Evolutionary conservation across 257 asterid genomes (phyloP).

Genomic region (Haberlea rhodopensis): DNA sequence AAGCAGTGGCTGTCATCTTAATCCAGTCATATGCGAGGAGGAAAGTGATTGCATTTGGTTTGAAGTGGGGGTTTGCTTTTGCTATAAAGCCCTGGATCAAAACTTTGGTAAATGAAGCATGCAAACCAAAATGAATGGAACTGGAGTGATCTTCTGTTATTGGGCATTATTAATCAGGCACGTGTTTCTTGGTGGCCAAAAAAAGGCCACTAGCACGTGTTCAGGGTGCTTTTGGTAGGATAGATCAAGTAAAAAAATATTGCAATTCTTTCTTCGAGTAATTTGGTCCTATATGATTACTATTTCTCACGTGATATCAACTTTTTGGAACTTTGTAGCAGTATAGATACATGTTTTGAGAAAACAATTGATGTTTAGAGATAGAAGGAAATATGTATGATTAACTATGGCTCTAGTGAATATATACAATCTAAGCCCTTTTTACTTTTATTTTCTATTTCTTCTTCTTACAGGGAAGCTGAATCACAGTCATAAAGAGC

Average conservation of each 20-base stretch:
- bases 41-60: neutral
- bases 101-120: neutral
- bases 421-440: neutral
- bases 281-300: constrained; percentile 11
- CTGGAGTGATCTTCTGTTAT: neutral
- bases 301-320: constrained; percentile 1
- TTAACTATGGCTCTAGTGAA: neutral
- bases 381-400: neutral
- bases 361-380: neutral
- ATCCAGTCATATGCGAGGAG: neutral
- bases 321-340: neutral
- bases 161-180: neutral
- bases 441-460: constrained; percentile 20
- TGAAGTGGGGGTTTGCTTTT: neutral
- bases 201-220: neutral
- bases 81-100: neutral
- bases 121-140: neutral
- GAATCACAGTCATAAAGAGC: constrained; percentile 32
- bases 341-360: neutral
- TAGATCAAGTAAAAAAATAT: constrained; percentile 5
- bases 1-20: neutral
- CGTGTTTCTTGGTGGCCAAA: neutral
- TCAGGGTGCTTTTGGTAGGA: neutral
- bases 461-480: constrained; percentile 41
- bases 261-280: neutral